phyloP scores from a whole-genome alignment of 345 rosid species.

The Limnanthes douglasii region DNA sequence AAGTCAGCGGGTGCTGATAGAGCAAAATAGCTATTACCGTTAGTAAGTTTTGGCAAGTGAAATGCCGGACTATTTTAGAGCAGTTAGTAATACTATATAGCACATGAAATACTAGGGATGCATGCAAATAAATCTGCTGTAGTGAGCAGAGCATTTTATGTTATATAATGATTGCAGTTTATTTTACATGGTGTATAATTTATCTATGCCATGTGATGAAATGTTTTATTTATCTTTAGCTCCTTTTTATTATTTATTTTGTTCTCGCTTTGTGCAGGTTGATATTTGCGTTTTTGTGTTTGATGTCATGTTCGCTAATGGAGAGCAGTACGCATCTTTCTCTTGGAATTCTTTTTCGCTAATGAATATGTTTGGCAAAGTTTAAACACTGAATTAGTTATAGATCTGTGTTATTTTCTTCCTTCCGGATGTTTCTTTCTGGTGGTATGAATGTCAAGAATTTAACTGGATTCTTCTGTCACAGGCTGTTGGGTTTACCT shows the following conservation, averaged over 20 bases:
- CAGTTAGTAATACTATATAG: no score
- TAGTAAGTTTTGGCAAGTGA: no score
- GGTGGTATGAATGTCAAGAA: not conserved
- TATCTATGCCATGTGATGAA: not conserved
- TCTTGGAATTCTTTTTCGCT: slow-evolving; percentile 7
- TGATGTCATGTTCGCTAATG: slow-evolving; percentile 82
- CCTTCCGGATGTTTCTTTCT: not conserved
- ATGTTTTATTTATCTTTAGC: not conserved
- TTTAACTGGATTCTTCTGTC: slow-evolving; percentile 3
- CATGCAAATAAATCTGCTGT: no score
- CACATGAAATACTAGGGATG: no score
- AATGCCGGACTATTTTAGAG: no score
- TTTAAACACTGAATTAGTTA: no score
- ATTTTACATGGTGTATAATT: no score
- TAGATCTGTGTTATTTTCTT: no score
- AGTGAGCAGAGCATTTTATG: no score
- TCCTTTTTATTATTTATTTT: slow-evolving; percentile 4
- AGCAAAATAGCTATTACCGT: no score
- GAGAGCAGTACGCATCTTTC: slow-evolving; percentile 45
- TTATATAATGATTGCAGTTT: no score
- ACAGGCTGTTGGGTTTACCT: slow-evolving; percentile 54
- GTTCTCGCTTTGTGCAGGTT: slow-evolving; percentile 37
- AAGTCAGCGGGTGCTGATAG: no score
- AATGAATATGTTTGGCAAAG: not conserved
- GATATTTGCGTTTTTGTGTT: slow-evolving; percentile 69